Evolutionary conservation across 345 rosid species (phyloP).

Genomic region (Bretschneidera sinensis): DNA sequence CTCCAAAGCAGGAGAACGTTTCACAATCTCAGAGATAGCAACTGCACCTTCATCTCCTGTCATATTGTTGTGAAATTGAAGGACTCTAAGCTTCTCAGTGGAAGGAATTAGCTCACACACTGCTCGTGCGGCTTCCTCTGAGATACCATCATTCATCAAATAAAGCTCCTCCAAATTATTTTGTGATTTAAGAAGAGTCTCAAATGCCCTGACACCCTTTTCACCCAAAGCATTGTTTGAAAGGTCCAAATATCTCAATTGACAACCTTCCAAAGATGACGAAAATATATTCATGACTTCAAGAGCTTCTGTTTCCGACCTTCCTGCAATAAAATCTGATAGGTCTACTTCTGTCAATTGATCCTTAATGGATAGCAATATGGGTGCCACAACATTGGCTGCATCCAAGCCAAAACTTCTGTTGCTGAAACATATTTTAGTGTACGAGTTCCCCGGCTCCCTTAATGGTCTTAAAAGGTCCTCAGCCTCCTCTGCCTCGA

Average conservation of each 20-base stretch:
- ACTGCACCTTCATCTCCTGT: slow-evolving; percentile 83
- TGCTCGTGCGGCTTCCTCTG: slow-evolving; percentile 87
- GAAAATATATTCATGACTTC: slow-evolving; percentile 77
- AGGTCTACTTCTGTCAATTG: slow-evolving; percentile 76
- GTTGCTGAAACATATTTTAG: slow-evolving; percentile 71
- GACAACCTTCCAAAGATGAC: slow-evolving; percentile 66
- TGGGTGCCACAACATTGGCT: slow-evolving; percentile 61
- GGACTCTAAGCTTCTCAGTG: slow-evolving; percentile 61
- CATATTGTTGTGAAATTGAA: slow-evolving; percentile 91
- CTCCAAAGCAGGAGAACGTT: slow-evolving; percentile 48
- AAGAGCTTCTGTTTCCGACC: slow-evolving; percentile 78
- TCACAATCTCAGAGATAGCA: slow-evolving; percentile 67
- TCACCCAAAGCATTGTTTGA: slow-evolving; percentile 96
- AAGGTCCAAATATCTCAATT: slow-evolving; percentile 61
- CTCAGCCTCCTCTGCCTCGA: slow-evolving; percentile 69
- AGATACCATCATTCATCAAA: slow-evolving; percentile 85
- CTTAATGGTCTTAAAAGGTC: slow-evolving; percentile 55
- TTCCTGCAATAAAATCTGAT: slow-evolving; percentile 86
- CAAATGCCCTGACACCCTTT: slow-evolving; percentile 85
- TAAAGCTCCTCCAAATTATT: slow-evolving; percentile 70
- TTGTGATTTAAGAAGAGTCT: slow-evolving; percentile 61
- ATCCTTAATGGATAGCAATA: slow-evolving; percentile 61
- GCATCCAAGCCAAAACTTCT: slow-evolving; percentile 83
- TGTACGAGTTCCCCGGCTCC: slow-evolving; percentile 47
- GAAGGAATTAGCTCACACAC: slow-evolving; percentile 78